Evolutionary conservation across 331 rosid species (phyloP).

Genomic region (Cydonia oblonga): DNA sequence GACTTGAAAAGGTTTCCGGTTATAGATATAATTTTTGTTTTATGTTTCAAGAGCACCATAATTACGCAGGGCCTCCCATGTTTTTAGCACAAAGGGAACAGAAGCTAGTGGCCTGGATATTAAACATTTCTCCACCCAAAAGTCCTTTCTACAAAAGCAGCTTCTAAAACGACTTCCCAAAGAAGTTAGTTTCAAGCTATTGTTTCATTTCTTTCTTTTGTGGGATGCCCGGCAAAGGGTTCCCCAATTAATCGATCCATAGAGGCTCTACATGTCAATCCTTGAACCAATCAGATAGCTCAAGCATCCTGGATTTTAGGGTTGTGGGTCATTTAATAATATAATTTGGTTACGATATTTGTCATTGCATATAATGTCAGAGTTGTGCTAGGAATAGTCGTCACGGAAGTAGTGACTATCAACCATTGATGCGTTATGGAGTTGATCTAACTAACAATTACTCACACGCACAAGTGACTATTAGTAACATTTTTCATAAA

Average conservation of each 20-base stretch:
- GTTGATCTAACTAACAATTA: not conserved
- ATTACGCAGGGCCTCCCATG: conserved; percentile 27
- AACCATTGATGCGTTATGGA: not conserved
- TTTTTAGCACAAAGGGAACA: conserved; percentile 25
- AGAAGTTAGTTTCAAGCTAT: conserved; percentile 4
- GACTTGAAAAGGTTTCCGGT: conserved; percentile 17
- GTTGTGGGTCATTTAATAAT: conserved; percentile 25
- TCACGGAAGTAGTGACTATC: not conserved
- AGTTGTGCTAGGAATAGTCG: not conserved
- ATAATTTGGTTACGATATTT: not conserved
- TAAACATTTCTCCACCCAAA: conserved; percentile 12
- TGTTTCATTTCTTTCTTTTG: conserved; percentile 4
- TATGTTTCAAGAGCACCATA: conserved; percentile 32
- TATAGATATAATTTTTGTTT: conserved; percentile 24
- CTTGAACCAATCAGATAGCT: conserved; percentile 13
- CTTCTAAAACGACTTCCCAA: conserved; percentile 8
- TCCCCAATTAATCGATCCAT: not conserved
- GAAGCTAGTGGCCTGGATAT: conserved; percentile 32
- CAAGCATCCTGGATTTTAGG: conserved; percentile 25
- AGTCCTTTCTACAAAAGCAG: conserved; percentile 18
- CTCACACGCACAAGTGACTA: accelerated
- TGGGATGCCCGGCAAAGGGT: conserved; percentile 19
- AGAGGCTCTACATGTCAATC: not conserved
- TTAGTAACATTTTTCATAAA: too few relatives aligned
- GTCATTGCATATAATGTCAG: not conserved